Conservation (phyloP, 768 basidiomycete species). For the Hypholoma sublateritium region DNA sequence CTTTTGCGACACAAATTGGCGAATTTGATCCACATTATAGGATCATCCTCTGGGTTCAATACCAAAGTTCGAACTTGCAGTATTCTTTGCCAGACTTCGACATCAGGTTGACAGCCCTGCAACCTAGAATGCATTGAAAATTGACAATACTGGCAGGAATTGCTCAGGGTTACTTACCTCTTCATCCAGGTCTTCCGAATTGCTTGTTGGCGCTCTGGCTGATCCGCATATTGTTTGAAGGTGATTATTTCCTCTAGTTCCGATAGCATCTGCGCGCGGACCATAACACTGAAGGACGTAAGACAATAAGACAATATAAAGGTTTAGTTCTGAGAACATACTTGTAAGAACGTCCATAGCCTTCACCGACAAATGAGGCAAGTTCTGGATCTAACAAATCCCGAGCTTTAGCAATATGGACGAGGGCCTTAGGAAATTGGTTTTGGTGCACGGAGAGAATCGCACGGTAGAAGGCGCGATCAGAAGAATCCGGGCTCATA, state of each 20-base stretch:
- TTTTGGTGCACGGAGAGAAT: slow-evolving; percentile 96
- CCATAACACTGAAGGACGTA: slow-evolving; percentile 68
- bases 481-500: slow-evolving; percentile 91
- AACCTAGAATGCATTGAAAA: slow-evolving; percentile 57
- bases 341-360: slow-evolving; percentile 98
- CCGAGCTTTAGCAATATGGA: slow-evolving; percentile 89
- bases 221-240: slow-evolving; percentile 93
- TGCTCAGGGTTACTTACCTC: slow-evolving; percentile 47
- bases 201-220: slow-evolving; percentile 86
- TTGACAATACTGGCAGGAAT: not conserved
- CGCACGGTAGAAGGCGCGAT: slow-evolving; percentile 94
- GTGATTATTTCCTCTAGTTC: slow-evolving; percentile 97
- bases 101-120: slow-evolving; percentile 95
- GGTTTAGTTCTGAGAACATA: slow-evolving; percentile 32
- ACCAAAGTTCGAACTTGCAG: slow-evolving; percentile 95
- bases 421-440: slow-evolving; percentile 87
- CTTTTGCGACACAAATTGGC: slow-evolving; percentile 96
- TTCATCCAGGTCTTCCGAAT: slow-evolving; percentile 98
- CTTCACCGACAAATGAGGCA: slow-evolving; percentile 89
- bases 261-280: slow-evolving; percentile 97
- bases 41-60: slow-evolving; percentile 89
- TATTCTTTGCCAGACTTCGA: slow-evolving; percentile 98
- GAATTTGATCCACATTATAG: slow-evolving; percentile 98
- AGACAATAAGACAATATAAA: not conserved
- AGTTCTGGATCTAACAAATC: slow-evolving; percentile 91